Base-by-base conservation (phyloP, 2,329 filamentous ascomycete genomes). In the Fusarium keratoplasticum region DNA sequence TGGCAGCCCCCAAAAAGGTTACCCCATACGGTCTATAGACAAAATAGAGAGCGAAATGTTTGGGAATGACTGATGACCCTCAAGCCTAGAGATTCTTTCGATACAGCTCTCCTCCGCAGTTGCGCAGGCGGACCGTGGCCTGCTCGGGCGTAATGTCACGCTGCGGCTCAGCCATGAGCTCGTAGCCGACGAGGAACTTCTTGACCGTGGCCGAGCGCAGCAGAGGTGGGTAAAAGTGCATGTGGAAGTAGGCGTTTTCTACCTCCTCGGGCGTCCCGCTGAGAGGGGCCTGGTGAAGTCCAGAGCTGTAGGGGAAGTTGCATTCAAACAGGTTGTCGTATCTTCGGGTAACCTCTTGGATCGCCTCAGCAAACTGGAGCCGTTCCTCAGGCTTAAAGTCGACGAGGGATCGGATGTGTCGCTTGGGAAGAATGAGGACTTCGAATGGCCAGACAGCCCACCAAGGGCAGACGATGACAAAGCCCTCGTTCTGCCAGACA, bases 391-490 rank as follows among this genome's bases (percentile, higher is more conserved):
- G 87, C 59, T 89, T 89, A 40, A 99, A 87, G 81, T 99, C 96
- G 18, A 98, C 91, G 54, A 99, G 87, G 1, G 93, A 93, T 47
- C 95, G 91, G 75, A 95, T 93, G 82, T 98, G 95, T 70, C 91
- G 87, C 85, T 95, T 97, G 70, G 94, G 91, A 33, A 98, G 87
- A 69, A 99, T 89, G 87, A 99, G 93, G 55, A 96, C 93, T 86
- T 99, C 96, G 71, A 98, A 99, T 0, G 96, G 96, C 96, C 96
- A 99, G 20, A 95, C 89, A 1, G 95, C 96, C 96, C 96, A 99
- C 95, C 96, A 99, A 0, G 96, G 96, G 79, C 95, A 98, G 18
- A 98, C 90, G 0, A 95, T 92, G 47, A 98, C 85, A 82, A 98
- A 99, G 1, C 87, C 87, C 13, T 89, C 89, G 81, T 99, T 99